phyloP scores from a whole-genome alignment of 2,329 filamentous ascomycete genomes.

The Fusarium foetens region DNA sequence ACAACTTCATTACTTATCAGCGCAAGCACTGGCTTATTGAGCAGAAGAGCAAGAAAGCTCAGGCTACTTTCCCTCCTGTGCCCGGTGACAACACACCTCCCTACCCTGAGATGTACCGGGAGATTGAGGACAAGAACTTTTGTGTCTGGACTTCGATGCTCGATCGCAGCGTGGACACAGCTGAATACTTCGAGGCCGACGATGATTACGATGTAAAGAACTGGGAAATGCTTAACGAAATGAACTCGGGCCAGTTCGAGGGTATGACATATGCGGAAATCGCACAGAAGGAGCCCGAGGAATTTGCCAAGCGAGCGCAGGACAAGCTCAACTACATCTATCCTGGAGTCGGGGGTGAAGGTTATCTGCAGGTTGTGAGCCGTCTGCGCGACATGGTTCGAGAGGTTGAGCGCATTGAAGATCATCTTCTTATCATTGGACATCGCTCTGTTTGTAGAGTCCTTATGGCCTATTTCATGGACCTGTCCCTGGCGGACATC shows the following conservation, averaged over 20 bases:
- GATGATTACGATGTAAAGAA: conserved; percentile 97
- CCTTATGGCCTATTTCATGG: conserved; percentile 95
- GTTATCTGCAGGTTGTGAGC: conserved; percentile 97
- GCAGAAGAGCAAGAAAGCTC: conserved; percentile 80
- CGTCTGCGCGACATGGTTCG: conserved; percentile 94
- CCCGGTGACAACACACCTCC: conserved; percentile 94
- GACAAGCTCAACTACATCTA: conserved; percentile 98
- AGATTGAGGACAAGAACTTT: conserved; percentile 84
- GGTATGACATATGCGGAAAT: conserved; percentile 96
- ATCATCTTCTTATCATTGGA: conserved; percentile 91
- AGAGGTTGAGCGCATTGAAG: conserved; percentile 96
- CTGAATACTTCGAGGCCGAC: conserved; percentile 86
- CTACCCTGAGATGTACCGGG: conserved; percentile 83
- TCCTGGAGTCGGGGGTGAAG: conserved; percentile 93
- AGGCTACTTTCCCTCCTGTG: conserved; percentile 86
- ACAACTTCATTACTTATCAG: conserved; percentile 85
- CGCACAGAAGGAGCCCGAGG: conserved; percentile 77
- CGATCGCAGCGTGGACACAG: conserved; percentile 86
- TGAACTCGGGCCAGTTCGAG: conserved; percentile 93
- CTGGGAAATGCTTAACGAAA: conserved; percentile 97
- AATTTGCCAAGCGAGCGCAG: conserved; percentile 80
- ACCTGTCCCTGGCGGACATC: conserved; percentile 88
- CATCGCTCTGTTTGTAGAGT: conserved; percentile 94
- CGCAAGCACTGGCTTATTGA: conserved; percentile 83
- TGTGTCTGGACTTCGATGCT: conserved; percentile 99